A percentile compares a stretch with the other conserved stretches of the same genome.
Evolutionary conservation across 768 basidiomycete genomes (phyloP).

Genomic region (Punctularia strigosozonata): DNA sequence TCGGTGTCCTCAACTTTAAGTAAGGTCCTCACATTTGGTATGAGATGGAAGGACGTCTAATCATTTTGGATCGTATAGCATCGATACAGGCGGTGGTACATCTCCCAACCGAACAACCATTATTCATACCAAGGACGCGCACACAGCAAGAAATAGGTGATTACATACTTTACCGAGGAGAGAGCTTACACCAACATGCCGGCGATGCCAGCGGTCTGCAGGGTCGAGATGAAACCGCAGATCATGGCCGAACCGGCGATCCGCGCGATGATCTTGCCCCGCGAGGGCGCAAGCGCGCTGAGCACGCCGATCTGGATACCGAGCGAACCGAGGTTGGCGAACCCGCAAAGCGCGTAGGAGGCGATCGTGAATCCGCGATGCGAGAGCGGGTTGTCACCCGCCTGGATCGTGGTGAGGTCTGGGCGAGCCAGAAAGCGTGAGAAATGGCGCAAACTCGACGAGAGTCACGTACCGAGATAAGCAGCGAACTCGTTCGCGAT

Average conservation of each 20-base stretch:
- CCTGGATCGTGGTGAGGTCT: conserved; percentile 37
- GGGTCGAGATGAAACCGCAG: conserved; percentile 56
- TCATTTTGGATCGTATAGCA: no score
- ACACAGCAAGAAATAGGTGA: no score
- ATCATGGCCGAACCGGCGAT: conserved; percentile 60
- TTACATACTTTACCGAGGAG: no score
- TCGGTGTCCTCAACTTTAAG: no score
- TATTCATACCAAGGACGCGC: conserved; percentile 15
- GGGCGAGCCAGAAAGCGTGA: conserved; percentile 18
- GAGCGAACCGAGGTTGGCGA: conserved; percentile 77
- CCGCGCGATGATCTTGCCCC: conserved; percentile 57
- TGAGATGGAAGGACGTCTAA: no score
- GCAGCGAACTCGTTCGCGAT: conserved; percentile 83
- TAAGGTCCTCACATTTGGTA: no score
- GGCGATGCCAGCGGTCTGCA: conserved; percentile 51
- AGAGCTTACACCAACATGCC: no score
- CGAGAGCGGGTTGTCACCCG: conserved; percentile 40
- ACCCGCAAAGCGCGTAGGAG: conserved; percentile 83
- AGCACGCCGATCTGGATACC: conserved; percentile 82
- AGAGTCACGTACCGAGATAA: conserved; percentile 30
- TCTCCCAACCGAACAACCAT: no score
- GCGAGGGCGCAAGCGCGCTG: conserved; percentile 55
- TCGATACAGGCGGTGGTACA: no score
- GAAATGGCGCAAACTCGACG: background rate
- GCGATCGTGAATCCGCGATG: conserved; percentile 72